Evolutionary conservation across 768 basidiomycete genomes (phyloP).

Genomic region (Lactarius indigo): DNA sequence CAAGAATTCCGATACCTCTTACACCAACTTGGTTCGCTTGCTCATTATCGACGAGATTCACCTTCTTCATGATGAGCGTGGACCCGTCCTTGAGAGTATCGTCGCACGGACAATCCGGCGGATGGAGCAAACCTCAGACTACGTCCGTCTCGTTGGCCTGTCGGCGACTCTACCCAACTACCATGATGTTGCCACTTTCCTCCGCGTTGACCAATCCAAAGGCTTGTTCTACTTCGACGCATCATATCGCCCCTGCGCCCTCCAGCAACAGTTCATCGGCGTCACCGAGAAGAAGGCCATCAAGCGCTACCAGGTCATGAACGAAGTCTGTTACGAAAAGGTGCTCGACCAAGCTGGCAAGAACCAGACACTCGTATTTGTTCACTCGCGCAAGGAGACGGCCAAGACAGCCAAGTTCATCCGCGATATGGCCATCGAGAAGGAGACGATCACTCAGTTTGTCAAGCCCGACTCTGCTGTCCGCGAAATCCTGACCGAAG

Average conservation of each 20-base stretch:
- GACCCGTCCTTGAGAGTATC: constrained; percentile 91
- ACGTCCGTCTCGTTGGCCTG: constrained; percentile 90
- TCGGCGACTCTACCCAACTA: constrained; percentile 99
- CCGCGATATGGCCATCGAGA: constrained; percentile 92
- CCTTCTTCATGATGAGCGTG: constrained; percentile 94
- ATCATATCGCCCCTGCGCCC: constrained; percentile 87
- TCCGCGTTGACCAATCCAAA: constrained; percentile 87
- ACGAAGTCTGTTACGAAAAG: constrained; percentile 99
- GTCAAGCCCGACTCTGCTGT: constrained; percentile 91
- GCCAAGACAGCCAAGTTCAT: constrained; percentile 95
- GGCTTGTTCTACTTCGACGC: constrained; percentile 98
- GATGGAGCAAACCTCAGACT: constrained; percentile 92
- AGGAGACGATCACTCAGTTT: constrained; percentile 94
- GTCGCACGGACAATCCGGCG: constrained; percentile 85
- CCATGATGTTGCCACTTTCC: constrained; percentile 95
- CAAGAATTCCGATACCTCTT: constrained; percentile 94
- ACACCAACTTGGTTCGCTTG: constrained; percentile 93
- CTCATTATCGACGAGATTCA: constrained; percentile 99
- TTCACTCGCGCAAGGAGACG: constrained; percentile 98
- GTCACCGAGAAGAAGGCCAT: constrained; percentile 99
- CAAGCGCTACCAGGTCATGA: constrained; percentile 96
- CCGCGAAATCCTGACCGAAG: constrained; percentile 83
- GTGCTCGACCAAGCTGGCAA: constrained; percentile 88
- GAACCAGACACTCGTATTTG: constrained; percentile 93
- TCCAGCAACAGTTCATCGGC: constrained; percentile 96